Evolutionary conservation across 768 basidiomycete genomes (phyloP), one percentile per base, ranked within the genome.

Genomic region (Lactarius indigo): DNA sequence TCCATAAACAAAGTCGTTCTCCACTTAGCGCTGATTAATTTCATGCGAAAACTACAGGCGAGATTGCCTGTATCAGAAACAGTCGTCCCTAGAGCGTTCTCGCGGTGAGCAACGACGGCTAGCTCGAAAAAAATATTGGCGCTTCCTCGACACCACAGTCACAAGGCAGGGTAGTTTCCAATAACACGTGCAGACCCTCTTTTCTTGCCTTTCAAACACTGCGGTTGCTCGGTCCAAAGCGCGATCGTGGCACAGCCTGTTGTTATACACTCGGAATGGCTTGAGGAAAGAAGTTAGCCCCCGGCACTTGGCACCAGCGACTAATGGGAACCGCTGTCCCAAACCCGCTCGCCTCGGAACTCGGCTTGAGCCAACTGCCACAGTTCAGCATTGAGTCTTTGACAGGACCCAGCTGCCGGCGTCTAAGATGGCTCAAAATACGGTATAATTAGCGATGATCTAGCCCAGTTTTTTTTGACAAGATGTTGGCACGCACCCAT

Each of bases 281-380:
- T 41, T 61, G 33, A 44, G 52, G 52, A 35, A 52, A 56, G 41
- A 20, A 3, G 20, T 42, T 13, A 18, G 50, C 31, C 7, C 60
- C 60, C 5, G 50, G 66, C 13, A 20, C 30, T 55, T 59, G 66
- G 66, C 50, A 59, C 58, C 62, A 67, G 66, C 61, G 52, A 55
- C 57, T 63, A 63, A 50, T 61, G 39, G 57, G 28, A 63, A 59
- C 50, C 44, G 57, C n/a, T 33, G 65, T 47, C 61, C 61, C 63
- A 63, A 67, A 57, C 61, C 61, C 66, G 66, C 47, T 67, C 61
- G 66, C 44, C 58, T 67, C 66, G 62, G 66, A 67, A 63, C 33
- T 52, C 28, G 59, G 54, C 52, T 33, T 15, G 64, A 61, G 39
- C 56, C 57, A 59, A 33, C 52, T 59, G 30, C 50, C 57, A 30